Evolutionary conservation across 345 rosid species (phyloP).

Genomic region (Psidium guajava): DNA sequence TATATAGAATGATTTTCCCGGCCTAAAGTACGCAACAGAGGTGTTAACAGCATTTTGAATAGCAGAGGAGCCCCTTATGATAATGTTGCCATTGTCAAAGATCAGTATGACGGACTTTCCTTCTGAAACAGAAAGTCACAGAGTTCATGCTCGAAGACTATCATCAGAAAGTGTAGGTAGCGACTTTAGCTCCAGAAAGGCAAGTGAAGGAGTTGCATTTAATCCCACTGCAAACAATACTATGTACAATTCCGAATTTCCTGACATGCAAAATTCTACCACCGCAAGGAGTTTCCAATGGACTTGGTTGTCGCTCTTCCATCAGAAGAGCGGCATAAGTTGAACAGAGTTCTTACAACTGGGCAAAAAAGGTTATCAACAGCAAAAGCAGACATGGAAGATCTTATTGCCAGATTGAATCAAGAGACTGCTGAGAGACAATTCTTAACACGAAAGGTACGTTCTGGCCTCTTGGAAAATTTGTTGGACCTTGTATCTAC

Average conservation of each 20-base stretch:
- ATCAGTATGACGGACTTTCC: slow-evolving; percentile 13
- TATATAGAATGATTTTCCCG: too few species aligned
- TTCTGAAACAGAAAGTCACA: slow-evolving; percentile 18
- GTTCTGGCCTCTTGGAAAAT: background rate
- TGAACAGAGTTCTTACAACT: slow-evolving; percentile 57
- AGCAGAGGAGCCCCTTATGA: slow-evolving; percentile 3
- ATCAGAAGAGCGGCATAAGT: slow-evolving; percentile 50
- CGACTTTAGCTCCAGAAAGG: slow-evolving; percentile 28
- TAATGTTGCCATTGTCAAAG: background rate
- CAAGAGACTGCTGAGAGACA: slow-evolving; percentile 71
- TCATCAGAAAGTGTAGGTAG: slow-evolving; percentile 38
- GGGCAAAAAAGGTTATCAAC: slow-evolving; percentile 54
- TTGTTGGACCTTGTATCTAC: background rate
- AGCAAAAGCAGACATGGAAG: slow-evolving; percentile 74
- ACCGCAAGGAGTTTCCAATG: slow-evolving; percentile 16
- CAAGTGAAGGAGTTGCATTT: slow-evolving; percentile 29
- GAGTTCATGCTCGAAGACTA: slow-evolving; percentile 16
- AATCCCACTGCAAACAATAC: slow-evolving; percentile 3
- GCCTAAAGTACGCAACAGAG: too few species aligned
- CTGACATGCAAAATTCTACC: slow-evolving; percentile 1
- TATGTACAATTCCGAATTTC: background rate
- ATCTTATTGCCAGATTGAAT: slow-evolving; percentile 63
- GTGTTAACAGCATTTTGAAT: background rate
- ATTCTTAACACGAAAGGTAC: slow-evolving; percentile 69
- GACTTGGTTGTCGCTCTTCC: slow-evolving; percentile 39